Base-by-base conservation (phyloP, 305 asterid genomes). In the Solanum chacoense region DNA sequence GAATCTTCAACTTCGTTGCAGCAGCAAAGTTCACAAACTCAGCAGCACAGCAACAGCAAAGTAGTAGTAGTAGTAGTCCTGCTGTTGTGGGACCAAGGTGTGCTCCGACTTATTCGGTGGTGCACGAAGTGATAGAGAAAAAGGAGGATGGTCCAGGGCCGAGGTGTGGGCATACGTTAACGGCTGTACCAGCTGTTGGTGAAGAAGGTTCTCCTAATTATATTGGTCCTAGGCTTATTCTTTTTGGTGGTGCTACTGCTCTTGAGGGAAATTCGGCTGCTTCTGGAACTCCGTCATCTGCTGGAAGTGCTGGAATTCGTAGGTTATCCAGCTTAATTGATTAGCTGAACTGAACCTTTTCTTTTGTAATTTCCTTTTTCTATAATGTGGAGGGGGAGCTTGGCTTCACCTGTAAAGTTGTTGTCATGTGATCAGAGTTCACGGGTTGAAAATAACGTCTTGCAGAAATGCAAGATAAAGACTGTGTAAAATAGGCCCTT, bases 111-210 rank as follows among this genome's bases (percentile, higher is more conserved):
- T 95, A 95, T 83, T 92, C 90, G 42, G 96, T 91, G 81, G 98
- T 94, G 89, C 93, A 91, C 87, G 95, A 95, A 72, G 85, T 93
- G 81, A 79, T 95, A 22, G 98, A 95, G 89, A 93, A 94, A 92
- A 89, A 95, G 91, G 98, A 96, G 85, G 98, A 96, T 87, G 98
- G 97, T 40, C 98, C 98, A 55, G 98, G 98, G 38, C 97, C 98
- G 20, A 87, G 98, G 89, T 96, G 98, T 45, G 98, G 98, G 26
- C 98, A 96, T 91, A 96, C 98, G 34, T 90, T 96, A 87, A 95
- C 98, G 67, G 94, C 98, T 26, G 97, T 96, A 80, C 95, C 98
- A 12, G 95, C 98, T 11, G 96, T 95, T 78, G 98, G 98, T 76
- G 97, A 95, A 91, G 98, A 96, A 89, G 97, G 98, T 72, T 91